These are phyloP conservation scores for Phallus indusiatus DNA, from an alignment of 768 basidiomycete species.

Conservation along the genomic window DNA sequence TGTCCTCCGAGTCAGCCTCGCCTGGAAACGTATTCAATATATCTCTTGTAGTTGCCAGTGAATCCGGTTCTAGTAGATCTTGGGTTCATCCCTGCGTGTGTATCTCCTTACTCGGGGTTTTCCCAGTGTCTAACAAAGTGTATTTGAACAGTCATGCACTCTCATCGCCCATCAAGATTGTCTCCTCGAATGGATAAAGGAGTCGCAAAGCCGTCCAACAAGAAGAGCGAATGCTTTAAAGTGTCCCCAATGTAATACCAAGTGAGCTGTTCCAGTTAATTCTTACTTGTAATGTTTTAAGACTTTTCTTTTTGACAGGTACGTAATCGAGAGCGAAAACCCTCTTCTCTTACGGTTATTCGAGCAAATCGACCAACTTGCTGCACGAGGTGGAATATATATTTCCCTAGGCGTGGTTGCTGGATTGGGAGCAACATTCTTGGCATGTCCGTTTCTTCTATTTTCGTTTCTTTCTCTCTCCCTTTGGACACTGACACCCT, in stretches of 20 bases:
- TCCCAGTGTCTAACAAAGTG: neutral
- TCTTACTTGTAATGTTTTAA: neutral
- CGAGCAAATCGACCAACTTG: constrained; percentile 36
- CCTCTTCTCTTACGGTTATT: constrained; percentile 43
- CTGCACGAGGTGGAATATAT: constrained; percentile 43
- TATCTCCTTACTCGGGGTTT: neutral
- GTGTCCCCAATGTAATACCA: constrained; percentile 67
- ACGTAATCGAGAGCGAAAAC: constrained; percentile 54
- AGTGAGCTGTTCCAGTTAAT: constrained; percentile 25
- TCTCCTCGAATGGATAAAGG: constrained; percentile 70
- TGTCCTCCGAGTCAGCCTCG: neutral
- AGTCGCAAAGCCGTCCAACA: constrained; percentile 47
- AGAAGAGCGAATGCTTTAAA: constrained; percentile 57
- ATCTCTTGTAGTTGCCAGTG: constrained; percentile 21
- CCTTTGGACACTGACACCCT: neutral
- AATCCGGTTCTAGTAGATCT: constrained; percentile 37
- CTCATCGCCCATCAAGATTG: constrained; percentile 74
- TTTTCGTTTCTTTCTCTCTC: neutral
- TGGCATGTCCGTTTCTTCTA: constrained; percentile 43
- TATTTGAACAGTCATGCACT: constrained; percentile 37
- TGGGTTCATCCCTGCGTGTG: constrained; percentile 72
- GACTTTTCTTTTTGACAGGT: neutral
- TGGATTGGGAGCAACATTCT: constrained; percentile 43
- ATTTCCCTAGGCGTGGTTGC: constrained; percentile 43
- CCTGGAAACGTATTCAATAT: neutral